Base-by-base conservation (phyloP, 2,329 filamentous ascomycete species). In the Furcasterigmium sp. region DNA sequence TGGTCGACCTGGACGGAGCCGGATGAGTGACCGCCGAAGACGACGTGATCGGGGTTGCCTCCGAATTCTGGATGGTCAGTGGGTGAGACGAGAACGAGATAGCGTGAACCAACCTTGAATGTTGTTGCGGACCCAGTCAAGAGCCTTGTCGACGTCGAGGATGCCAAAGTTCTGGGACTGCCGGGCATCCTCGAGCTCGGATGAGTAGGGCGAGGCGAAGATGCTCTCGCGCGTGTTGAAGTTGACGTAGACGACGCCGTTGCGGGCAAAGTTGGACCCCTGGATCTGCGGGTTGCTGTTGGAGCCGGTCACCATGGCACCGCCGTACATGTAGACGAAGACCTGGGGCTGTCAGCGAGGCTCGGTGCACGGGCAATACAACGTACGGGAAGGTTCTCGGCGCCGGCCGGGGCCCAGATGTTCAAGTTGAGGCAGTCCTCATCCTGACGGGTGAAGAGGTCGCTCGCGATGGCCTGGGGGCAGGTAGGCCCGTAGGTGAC, bases 341-440 rank as follows among this genome's bases (percentile, higher is more conserved):
- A 69, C 65, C 23, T 63, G 36, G n/a, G 10, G 19, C 5, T 14
- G 26, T 15, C 17, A 21, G 38, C 21, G 15, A 15, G 7, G 15
- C 17, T 15, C 13, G 7, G 21, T 32, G 53, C 2, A 50, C n/a
- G n/a, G n/a, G n/a, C n/a, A n/a, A n/a, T n/a, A n/a, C n/a, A n/a
- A n/a, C 56, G 45, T 14, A 57, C 60, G n/a, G 60, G 58, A 8
- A 61, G 46, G 25, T 55, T 47, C 17, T 55, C 47, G 4, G 50
- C 56, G 4, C 30, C 39, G 10, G 54, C 48, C 0, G 60, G 56
- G 1, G 55, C 55, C 63, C 63, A 66, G 42, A 66, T 55, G 51
- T 66, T 66, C 17, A 72, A 52, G 49, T 63, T 70, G 51, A 72
- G 46, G 41, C 69, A 72, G 21, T 72, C 66, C 46, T 66, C 63